Conservation (phyloP, 2,329 filamentous ascomycete species). For the Aschersonia sp. region DNA sequence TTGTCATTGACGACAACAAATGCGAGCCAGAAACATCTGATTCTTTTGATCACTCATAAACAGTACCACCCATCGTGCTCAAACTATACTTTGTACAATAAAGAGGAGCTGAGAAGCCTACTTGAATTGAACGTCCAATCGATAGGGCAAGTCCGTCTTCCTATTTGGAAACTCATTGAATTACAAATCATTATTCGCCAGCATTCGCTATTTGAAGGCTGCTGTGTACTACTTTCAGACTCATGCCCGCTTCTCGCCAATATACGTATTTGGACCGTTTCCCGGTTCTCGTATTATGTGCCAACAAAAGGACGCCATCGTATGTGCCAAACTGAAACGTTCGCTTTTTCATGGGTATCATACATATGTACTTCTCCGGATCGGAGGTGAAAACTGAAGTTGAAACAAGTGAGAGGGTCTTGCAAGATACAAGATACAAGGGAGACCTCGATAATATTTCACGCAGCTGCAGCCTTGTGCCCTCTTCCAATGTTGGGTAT, state of each 20-base stretch:
- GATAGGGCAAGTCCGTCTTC: neutral
- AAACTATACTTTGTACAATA: neutral
- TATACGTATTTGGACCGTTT: neutral
- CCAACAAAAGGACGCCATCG: neutral
- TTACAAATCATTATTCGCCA: no score
- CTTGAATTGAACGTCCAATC: neutral
- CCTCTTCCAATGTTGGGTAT: conserved; percentile 16
- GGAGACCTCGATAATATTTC: conserved; percentile 2
- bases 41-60: no score
- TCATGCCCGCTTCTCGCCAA: conserved; percentile 1
- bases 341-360: conserved; percentile 21
- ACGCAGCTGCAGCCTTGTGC: conserved; percentile 20
- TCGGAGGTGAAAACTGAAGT: no score
- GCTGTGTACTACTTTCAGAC: neutral
- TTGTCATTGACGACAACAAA: no score
- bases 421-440: neutral
- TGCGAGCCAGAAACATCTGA: no score
- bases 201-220: no score
- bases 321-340: conserved; percentile 8
- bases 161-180: no score
- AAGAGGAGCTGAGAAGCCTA: neutral
- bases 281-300: neutral
- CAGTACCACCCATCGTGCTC: no score
- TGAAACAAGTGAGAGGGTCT: neutral
- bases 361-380: conserved; percentile 8